Evolutionary conservation across 2,329 filamentous ascomycete genomes (phyloP).

Genomic region (Pezicula carpinea): DNA sequence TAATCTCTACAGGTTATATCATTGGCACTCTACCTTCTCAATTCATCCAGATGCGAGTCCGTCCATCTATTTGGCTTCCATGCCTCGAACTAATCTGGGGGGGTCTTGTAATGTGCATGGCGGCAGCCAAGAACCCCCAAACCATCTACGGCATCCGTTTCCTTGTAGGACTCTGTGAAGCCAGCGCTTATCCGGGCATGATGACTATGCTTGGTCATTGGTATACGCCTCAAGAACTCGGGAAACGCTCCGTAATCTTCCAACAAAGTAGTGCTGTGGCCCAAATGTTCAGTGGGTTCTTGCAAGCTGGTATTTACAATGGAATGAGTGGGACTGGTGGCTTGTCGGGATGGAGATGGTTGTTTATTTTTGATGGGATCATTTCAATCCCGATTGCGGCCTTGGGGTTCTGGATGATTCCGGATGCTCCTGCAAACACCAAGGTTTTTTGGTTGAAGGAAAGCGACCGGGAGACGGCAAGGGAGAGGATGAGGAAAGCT

Average conservation of each 20-base stretch:
- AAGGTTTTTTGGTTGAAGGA: conserved; percentile 41
- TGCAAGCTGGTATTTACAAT: conserved; percentile 47
- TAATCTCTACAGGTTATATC: conserved; percentile 40
- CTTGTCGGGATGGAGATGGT: conserved; percentile 48
- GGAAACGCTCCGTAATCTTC: conserved; percentile 54
- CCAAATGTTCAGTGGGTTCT: conserved; percentile 41
- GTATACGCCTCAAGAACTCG: conserved; percentile 46
- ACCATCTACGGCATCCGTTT: conserved; percentile 33
- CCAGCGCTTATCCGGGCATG: conserved; percentile 47
- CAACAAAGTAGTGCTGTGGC: conserved; percentile 25
- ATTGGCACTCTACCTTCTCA: conserved; percentile 45
- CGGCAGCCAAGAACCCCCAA: conserved; percentile 26
- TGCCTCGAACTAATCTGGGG: conserved; percentile 38
- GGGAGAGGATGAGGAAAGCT: background rate
- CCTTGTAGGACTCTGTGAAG: conserved; percentile 43
- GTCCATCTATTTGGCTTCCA: conserved; percentile 43
- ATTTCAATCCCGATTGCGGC: conserved; percentile 49
- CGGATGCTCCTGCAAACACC: conserved; percentile 45
- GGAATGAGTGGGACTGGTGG: conserved; percentile 39
- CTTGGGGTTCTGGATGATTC: conserved; percentile 42
- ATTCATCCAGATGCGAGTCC: conserved; percentile 42
- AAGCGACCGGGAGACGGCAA: background rate
- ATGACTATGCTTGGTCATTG: conserved; percentile 53
- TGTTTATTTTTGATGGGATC: conserved; percentile 49
- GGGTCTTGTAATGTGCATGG: conserved; percentile 29